Base-by-base conservation (phyloP, 2,329 filamentous ascomycete species). In the Sporothrix globosa region DNA sequence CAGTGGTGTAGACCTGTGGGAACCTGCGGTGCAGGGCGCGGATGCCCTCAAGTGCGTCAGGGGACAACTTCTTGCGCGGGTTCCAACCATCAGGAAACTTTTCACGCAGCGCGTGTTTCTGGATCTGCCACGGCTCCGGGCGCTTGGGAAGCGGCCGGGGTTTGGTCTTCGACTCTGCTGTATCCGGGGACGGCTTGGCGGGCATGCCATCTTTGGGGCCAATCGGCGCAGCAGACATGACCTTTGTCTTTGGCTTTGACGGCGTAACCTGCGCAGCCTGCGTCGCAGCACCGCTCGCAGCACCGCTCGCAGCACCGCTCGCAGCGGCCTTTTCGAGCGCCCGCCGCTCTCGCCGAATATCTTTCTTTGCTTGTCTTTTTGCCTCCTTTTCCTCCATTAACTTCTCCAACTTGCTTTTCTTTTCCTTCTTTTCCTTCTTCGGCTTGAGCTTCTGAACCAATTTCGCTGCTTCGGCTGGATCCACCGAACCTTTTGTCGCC, bases 11-110 rank as follows among this genome's bases (percentile, higher is more conserved):
- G 70, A 86, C 84, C 2, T 91, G 85, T 0, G 95, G 93, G 73
- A 93, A 90, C 75, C 93, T 89, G 34, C 86, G 82, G 79, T 97
- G 88, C 46, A 99, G 83, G 24, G 92, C 90, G 54, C 93, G 89
- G 75, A 99, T 97, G 54, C 93, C 94, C n/a, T 92, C 90, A 44
- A 97, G 83, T 0, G 94, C 93, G 79, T 98, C 95, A 0, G 96
- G 96, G 0, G 96, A 98, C 11, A 99, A 85, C 71, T 90, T 90
- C 80, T 97, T 97, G 65, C 87, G 86, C 41, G 96, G 95, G 39
- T 86, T 85, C 94, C 95, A 99, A 11, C 90, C 88, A 9, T 90
- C 87, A 1, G 88, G 88, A 74, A 97, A 96, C 77, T 98, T 99
- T 72, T 87, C 80, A 75, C 90, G 87, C 48, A 96, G 80, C 0